Percentiles rank a stretch among this genome's conserved stretches.
These are phyloP conservation scores for Tulasnella sp. DNA, from an alignment of 768 basidiomycete genomes.

Conservation along the genomic window DNA sequence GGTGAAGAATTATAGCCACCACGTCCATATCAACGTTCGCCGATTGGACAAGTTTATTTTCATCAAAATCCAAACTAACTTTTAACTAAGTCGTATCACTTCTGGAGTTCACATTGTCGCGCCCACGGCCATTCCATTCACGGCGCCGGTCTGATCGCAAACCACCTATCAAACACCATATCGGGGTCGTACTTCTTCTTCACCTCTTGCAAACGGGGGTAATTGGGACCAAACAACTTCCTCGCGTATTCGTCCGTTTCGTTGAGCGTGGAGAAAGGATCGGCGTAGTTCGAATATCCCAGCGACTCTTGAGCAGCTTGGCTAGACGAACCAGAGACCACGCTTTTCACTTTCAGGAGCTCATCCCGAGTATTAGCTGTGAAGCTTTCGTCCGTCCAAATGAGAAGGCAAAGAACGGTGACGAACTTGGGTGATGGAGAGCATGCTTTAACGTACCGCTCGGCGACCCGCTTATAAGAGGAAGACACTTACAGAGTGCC, in stretches of 20 bases:
- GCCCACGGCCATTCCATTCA: background rate
- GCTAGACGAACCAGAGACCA: background rate
- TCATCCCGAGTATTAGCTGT: background rate
- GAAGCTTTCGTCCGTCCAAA: background rate
- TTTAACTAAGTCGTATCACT: too few species aligned
- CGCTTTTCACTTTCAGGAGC: background rate
- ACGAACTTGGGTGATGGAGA: background rate
- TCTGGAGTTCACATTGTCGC: too few species aligned
- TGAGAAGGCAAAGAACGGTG: background rate
- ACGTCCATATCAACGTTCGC: too few species aligned
- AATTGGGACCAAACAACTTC: slow-evolving; percentile 25
- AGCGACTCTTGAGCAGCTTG: background rate
- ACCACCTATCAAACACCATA: slow-evolving; percentile 29
- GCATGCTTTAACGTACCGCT: too few species aligned
- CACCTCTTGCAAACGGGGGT: slow-evolving; percentile 22
- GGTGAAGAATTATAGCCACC: too few species aligned
- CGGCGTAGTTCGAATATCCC: slow-evolving; percentile 12
- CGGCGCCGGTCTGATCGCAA: slow-evolving; percentile 23
- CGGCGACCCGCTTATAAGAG: too few species aligned
- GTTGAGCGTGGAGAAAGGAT: background rate
- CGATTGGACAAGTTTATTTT: too few species aligned
- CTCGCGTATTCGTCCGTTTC: slow-evolving; percentile 5
- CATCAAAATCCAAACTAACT: too few species aligned
- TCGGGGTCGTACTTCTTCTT: slow-evolving; percentile 29
- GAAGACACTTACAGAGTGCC: background rate